phyloP scores from a whole-genome alignment of 306 rosid species.

The Alnus rubra region DNA sequence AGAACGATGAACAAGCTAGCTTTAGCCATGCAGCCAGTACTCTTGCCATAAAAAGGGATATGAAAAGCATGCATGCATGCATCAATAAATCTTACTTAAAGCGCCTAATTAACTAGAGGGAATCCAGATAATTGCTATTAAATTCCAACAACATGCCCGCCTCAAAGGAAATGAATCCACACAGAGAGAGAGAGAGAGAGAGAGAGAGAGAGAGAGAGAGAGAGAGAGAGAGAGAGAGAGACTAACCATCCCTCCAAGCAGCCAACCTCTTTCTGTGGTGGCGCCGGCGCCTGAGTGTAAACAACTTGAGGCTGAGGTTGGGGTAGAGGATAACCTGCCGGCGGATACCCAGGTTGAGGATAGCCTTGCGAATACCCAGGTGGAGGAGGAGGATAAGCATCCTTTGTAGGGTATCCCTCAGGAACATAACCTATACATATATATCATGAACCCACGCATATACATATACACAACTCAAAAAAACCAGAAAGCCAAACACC shows the following conservation, averaged over 20 bases:
- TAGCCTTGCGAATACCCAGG: not conserved
- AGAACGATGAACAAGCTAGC: not conserved
- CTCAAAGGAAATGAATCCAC: too few relatives aligned
- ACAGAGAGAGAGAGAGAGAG: not conserved
- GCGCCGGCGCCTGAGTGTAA: not conserved
- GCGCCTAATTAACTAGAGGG: too few relatives aligned
- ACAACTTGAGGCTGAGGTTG: slow-evolving; percentile 23
- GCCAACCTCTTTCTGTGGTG: not conserved
- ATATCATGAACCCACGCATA: not conserved
- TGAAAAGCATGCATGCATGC: too few relatives aligned
- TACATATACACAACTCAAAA: too few relatives aligned
- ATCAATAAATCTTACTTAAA: too few relatives aligned
- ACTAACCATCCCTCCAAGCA: slow-evolving; percentile 31
- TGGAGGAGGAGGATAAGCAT: not conserved
- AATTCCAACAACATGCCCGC: too few relatives aligned
- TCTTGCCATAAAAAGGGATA: not conserved
- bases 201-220: not conserved
- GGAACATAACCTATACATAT: not conserved
- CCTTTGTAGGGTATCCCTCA: not conserved
- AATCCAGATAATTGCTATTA: too few relatives aligned
- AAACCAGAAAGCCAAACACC: not conserved
- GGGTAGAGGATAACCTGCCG: not conserved
- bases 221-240: not conserved
- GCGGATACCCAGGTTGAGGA: slow-evolving; percentile 12
- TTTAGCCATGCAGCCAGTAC: not conserved